Percentiles rank a stretch among this genome's conserved stretches.
Evolutionary conservation across 768 basidiomycete species (phyloP).

Genomic region (Mycena amicta): DNA sequence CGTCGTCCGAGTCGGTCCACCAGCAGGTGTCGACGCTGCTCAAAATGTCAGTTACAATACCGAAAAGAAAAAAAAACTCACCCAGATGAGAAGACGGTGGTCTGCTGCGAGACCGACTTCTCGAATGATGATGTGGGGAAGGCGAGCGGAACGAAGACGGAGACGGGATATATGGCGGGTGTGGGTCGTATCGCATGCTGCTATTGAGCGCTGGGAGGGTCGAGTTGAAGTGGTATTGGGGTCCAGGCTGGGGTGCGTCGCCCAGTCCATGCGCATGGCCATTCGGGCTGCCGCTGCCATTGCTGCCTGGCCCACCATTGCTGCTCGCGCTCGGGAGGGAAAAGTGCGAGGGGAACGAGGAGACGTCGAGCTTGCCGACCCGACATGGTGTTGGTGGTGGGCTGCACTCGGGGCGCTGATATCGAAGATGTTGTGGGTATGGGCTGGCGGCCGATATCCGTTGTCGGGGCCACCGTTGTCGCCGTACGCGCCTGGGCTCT

Average conservation of each 20-base stretch:
- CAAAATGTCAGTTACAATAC: conserved; percentile 6
- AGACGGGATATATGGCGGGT: conserved; percentile 31
- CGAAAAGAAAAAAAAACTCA: conserved; percentile 11
- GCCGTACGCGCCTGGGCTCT: conserved; percentile 19
- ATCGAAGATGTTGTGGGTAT: conserved; percentile 44
- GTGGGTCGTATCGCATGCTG: conserved; percentile 52
- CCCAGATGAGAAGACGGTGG: conserved; percentile 12
- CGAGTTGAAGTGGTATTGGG: conserved; percentile 48
- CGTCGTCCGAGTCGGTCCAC: conserved; percentile 58
- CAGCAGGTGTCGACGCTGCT: conserved; percentile 19
- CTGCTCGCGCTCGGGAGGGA: conserved; percentile 19
- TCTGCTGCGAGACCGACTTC: conserved; percentile 27
- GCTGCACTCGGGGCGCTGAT: conserved; percentile 45
- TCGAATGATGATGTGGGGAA: conserved; percentile 28
- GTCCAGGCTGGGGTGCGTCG: too few species aligned
- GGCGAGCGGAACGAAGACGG: conserved; percentile 33
- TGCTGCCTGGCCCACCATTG: conserved; percentile 8
- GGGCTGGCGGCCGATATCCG: conserved; percentile 30
- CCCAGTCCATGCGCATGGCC: conserved; percentile 21
- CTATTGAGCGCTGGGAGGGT: conserved; percentile 55
- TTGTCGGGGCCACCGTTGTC: background rate
- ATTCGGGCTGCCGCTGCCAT: background rate
- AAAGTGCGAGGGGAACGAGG: conserved; percentile 32
- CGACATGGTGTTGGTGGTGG: conserved; percentile 30
- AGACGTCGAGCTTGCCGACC: conserved; percentile 32